Conservation (phyloP, 129 eudicot species). For the Rutidosis leptorrhynchoides region DNA sequence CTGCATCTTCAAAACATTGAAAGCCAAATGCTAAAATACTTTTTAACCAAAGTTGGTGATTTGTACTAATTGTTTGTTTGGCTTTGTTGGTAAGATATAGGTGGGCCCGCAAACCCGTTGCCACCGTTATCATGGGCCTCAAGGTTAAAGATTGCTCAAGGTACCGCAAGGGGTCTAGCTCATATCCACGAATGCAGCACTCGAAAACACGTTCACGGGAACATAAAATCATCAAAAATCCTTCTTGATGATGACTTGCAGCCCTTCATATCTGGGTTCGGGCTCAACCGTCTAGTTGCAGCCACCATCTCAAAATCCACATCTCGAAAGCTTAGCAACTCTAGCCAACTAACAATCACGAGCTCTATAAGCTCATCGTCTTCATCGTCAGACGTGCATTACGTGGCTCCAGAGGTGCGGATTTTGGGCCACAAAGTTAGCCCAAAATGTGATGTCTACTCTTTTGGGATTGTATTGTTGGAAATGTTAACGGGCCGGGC, state of each 20-base stretch:
- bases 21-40: no score
- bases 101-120: slow-evolving; percentile 60
- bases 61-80: slow-evolving; percentile 8
- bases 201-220: slow-evolving; percentile 73
- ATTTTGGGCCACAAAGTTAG: slow-evolving; percentile 42
- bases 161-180: slow-evolving; percentile 69
- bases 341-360: slow-evolving; percentile 30
- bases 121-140: slow-evolving; percentile 79
- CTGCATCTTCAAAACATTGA: no score
- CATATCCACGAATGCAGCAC: slow-evolving; percentile 95
- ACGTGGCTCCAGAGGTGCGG: slow-evolving; percentile 76
- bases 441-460: slow-evolving; percentile 75
- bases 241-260: slow-evolving; percentile 79
- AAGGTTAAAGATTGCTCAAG: slow-evolving; percentile 71
- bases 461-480: slow-evolving; percentile 78
- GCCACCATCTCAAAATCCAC: slow-evolving; percentile 40
- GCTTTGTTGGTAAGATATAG: slow-evolving; percentile 31
- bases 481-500: slow-evolving; percentile 74
- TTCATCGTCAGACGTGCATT: slow-evolving; percentile 42
- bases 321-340: slow-evolving; percentile 44
- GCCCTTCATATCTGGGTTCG: slow-evolving; percentile 81
- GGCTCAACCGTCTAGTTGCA: slow-evolving; percentile 61
- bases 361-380: slow-evolving; percentile 39
- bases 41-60: slow-evolving; percentile 2
- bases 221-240: slow-evolving; percentile 80